Conservation (phyloP, 305 asterid genomes). For the Fraxinus baroniana region DNA sequence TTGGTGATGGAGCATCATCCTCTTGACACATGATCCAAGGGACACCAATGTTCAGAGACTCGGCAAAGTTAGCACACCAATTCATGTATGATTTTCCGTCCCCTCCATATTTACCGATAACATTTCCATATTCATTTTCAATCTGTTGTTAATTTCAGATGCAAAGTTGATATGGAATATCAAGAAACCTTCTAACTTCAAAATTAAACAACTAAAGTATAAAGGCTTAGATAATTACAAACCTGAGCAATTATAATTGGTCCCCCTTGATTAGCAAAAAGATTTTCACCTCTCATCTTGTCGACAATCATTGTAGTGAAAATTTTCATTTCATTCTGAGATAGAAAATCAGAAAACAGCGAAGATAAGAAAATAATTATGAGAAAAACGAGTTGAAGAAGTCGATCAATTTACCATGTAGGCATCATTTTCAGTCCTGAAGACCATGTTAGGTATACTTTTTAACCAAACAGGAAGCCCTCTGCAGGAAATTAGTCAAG, state of each 20-base stretch:
- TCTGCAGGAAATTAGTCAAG: slow-evolving; percentile 16
- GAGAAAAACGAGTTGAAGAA: background rate
- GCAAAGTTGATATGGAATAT: background rate
- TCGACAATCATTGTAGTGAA: slow-evolving; percentile 37
- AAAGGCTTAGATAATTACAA: background rate
- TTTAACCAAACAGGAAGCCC: slow-evolving; percentile 51
- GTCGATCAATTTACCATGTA: slow-evolving; percentile 31
- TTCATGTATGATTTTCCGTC: slow-evolving; percentile 27
- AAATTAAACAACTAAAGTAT: background rate
- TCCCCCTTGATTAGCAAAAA: slow-evolving; percentile 48
- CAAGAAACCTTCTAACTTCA: background rate
- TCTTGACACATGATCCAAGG: slow-evolving; percentile 60
- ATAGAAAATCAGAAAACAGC: no score
- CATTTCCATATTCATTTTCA: slow-evolving; percentile 50
- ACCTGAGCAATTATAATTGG: slow-evolving; percentile 56
- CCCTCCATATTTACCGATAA: slow-evolving; percentile 11
- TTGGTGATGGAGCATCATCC: slow-evolving; percentile 32
- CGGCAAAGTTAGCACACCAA: slow-evolving; percentile 38
- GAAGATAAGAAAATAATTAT: background rate
- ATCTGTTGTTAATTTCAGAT: slow-evolving; percentile 26
- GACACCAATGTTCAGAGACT: slow-evolving; percentile 33
- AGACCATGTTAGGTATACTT: slow-evolving; percentile 22
- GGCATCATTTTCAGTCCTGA: slow-evolving; percentile 34
- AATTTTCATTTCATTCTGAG: slow-evolving; percentile 35
- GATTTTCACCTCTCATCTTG: slow-evolving; percentile 34